Evolutionary conservation across 2,329 filamentous ascomycete species (phyloP).

Genomic region (Aspergillus candidus): DNA sequence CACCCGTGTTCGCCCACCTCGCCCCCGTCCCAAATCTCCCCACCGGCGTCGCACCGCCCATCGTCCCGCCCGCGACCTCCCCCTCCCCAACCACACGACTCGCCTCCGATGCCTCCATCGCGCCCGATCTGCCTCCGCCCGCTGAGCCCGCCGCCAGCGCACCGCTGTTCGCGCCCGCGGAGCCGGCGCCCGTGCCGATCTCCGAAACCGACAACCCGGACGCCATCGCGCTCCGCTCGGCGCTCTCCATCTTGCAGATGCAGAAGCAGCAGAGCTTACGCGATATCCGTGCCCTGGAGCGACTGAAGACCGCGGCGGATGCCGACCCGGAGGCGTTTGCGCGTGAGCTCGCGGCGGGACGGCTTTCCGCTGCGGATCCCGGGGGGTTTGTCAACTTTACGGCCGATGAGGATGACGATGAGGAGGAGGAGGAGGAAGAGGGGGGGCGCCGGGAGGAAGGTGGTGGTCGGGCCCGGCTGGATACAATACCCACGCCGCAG

Average conservation of each 20-base stretch:
- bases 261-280: conserved; percentile 71
- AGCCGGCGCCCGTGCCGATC: conserved; percentile 40
- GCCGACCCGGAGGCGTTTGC: conserved; percentile 66
- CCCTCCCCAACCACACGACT: conserved; percentile 21
- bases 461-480: conserved; percentile 42
- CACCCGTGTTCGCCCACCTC: conserved; percentile 38
- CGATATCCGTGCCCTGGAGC: conserved; percentile 66
- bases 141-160: conserved; percentile 22
- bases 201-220: conserved; percentile 63
- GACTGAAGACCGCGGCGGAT: conserved; percentile 64
- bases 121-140: conserved; percentile 13
- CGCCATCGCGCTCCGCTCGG: conserved; percentile 76
- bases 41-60: conserved; percentile 19
- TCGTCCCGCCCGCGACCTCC: conserved; percentile 28
- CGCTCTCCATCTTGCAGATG: conserved; percentile 79
- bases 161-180: conserved; percentile 9
- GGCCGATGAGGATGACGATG: conserved; percentile 32
- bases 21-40: conserved; percentile 18
- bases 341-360: conserved; percentile 59
- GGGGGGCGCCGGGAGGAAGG: conserved; percentile 11
- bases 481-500: conserved; percentile 67
- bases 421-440: conserved; percentile 28
- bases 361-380: conserved; percentile 42
- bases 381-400: conserved; percentile 32
- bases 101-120: not conserved